Conservation (phyloP, 2,329 filamentous ascomycete genomes). For the Hawksworthiomyces lignivorus region DNA sequence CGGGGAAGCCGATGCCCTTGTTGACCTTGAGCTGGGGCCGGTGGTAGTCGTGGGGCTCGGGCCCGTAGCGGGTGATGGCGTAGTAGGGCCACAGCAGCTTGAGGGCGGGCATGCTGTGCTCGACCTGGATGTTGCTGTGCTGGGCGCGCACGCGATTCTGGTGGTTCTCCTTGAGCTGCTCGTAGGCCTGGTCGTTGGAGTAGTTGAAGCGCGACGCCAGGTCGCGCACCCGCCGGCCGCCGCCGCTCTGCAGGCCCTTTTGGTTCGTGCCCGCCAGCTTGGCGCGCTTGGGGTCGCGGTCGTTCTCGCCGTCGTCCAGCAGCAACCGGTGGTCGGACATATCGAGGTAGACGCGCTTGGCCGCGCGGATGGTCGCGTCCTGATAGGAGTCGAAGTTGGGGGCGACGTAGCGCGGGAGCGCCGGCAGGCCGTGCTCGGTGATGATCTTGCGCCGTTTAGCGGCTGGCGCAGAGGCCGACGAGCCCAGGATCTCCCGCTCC, state of each 20-base stretch:
- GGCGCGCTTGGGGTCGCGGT: slow-evolving; percentile 53
- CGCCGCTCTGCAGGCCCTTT: slow-evolving; percentile 60
- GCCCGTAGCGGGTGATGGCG: slow-evolving; percentile 71
- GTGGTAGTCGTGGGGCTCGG: slow-evolving; percentile 68
- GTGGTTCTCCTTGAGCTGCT: slow-evolving; percentile 91
- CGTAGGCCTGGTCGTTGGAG: slow-evolving; percentile 93
- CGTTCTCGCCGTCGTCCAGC: slow-evolving; percentile 66
- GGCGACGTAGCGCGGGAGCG: slow-evolving; percentile 51
- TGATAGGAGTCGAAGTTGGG: slow-evolving; percentile 78
- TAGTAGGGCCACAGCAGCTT: slow-evolving; percentile 96
- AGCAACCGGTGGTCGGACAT: slow-evolving; percentile 83
- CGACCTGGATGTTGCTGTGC: slow-evolving; percentile 82
- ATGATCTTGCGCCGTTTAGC: slow-evolving; percentile 57
- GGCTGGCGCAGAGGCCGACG: slow-evolving; percentile 35
- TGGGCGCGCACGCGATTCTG: slow-evolving; percentile 93
- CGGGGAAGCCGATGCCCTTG: slow-evolving; percentile 56
- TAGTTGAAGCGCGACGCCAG: slow-evolving; percentile 84
- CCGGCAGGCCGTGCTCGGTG: slow-evolving; percentile 44
- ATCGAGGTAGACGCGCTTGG: slow-evolving; percentile 75
- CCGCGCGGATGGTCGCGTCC: slow-evolving; percentile 60
- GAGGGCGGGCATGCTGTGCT: slow-evolving; percentile 86
- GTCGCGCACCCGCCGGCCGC: slow-evolving; percentile 62
- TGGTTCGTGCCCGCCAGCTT: slow-evolving; percentile 36
- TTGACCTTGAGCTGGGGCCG: slow-evolving; percentile 70
- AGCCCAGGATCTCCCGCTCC: slow-evolving; percentile 49